Percentiles rank a stretch among this genome's conserved stretches.
Evolutionary conservation across 306 rosid species (phyloP).

Genomic region (Medicago arabica): DNA sequence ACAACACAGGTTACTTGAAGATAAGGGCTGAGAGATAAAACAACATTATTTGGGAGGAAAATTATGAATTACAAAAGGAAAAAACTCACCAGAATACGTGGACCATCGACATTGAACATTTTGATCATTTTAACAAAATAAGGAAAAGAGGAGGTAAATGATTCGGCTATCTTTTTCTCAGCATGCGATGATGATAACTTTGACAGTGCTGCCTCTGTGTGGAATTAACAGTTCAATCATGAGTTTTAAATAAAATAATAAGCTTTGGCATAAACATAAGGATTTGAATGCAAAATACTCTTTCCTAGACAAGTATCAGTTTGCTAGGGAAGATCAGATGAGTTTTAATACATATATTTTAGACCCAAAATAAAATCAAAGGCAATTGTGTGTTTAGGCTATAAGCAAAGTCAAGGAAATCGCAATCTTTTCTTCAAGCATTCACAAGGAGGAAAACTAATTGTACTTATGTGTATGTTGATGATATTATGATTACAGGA

Average conservation of each 20-base stretch:
- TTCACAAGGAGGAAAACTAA: no score
- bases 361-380: slow-evolving; percentile 31
- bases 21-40: slow-evolving; percentile 18
- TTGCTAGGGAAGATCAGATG: slow-evolving; percentile 28
- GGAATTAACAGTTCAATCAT: slow-evolving; percentile 47
- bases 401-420: no score
- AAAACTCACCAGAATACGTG: slow-evolving; percentile 83
- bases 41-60: slow-evolving; percentile 24
- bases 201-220: slow-evolving; percentile 54
- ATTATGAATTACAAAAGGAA: slow-evolving; percentile 36
- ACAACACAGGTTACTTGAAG: slow-evolving; percentile 25
- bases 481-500: no score
- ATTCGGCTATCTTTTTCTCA: slow-evolving; percentile 69
- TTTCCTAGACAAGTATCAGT: slow-evolving; percentile 22
- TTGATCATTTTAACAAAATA: slow-evolving; percentile 87
- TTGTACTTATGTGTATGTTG: no score
- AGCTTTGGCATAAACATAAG: neutral
- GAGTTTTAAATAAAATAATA: neutral
- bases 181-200: slow-evolving; percentile 64
- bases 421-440: no score
- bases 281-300: slow-evolving; percentile 30
- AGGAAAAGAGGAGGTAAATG: slow-evolving; percentile 74
- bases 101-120: slow-evolving; percentile 87
- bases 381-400: no score
- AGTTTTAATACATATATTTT: slow-evolving; percentile 31